Conservation (phyloP, 2,329 filamentous ascomycete species). For the Sporothrix schenckii region DNA sequence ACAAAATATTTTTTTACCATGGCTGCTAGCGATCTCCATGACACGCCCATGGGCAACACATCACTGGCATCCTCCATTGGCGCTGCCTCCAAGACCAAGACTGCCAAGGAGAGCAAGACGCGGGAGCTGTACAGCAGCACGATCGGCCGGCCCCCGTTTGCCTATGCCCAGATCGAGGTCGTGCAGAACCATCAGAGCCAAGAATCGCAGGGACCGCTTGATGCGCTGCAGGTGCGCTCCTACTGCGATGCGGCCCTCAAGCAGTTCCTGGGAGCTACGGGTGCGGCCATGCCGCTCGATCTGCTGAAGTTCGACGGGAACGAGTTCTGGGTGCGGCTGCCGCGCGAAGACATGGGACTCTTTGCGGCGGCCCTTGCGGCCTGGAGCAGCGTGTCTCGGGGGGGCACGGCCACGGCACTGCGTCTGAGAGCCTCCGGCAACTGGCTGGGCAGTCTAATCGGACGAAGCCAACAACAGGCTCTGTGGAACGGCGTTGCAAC, state of each 20-base stretch:
- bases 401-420: slow-evolving; percentile 53
- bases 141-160: slow-evolving; percentile 55
- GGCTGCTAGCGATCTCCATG: background rate
- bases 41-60: slow-evolving; percentile 40
- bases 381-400: slow-evolving; percentile 57
- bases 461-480: slow-evolving; percentile 50
- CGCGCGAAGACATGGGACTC: slow-evolving; percentile 60
- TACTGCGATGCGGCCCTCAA: slow-evolving; percentile 66
- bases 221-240: slow-evolving; percentile 63
- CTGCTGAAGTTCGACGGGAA: slow-evolving; percentile 64
- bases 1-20: background rate
- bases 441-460: slow-evolving; percentile 65
- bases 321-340: slow-evolving; percentile 67
- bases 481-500: slow-evolving; percentile 48
- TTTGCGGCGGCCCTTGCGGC: slow-evolving; percentile 68
- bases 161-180: slow-evolving; percentile 61
- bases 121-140: slow-evolving; percentile 55
- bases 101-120: slow-evolving; percentile 31
- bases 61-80: slow-evolving; percentile 31
- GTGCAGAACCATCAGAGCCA: slow-evolving; percentile 40
- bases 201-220: slow-evolving; percentile 47
- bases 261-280: slow-evolving; percentile 71
- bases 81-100: slow-evolving; percentile 22
- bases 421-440: slow-evolving; percentile 62
- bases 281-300: slow-evolving; percentile 68